Evolutionary conservation across 2,329 filamentous ascomycete species (phyloP).

Genomic region (Venturia carpophila): DNA sequence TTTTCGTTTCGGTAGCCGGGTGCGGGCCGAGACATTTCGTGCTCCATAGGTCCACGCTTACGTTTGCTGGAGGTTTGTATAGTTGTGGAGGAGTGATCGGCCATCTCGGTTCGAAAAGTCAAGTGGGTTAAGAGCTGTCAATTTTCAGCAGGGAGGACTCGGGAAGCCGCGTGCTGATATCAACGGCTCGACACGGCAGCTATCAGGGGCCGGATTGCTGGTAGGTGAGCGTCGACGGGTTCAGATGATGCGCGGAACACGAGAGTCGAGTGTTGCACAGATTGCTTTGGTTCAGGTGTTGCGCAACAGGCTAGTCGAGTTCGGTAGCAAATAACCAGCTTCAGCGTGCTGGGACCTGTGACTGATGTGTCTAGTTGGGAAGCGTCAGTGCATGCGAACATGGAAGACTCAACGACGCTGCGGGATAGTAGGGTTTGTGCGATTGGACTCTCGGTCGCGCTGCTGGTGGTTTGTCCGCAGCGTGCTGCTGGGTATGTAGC

Average conservation of each 20-base stretch:
- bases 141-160: conserved; percentile 3
- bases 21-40: conserved; percentile 11
- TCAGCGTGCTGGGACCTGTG: conserved; percentile 8
- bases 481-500: conserved; percentile 7
- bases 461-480: background rate
- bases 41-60: conserved; percentile 19
- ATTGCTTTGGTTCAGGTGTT: conserved; percentile 15
- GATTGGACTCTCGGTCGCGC: background rate
- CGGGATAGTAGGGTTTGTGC: conserved; percentile 10
- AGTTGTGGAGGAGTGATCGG: conserved; percentile 11
- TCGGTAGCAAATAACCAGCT: conserved; percentile 11
- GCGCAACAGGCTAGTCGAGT: conserved; percentile 6
- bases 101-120: background rate
- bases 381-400: conserved; percentile 3
- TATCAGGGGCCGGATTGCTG: background rate
- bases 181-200: background rate
- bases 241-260: conserved; percentile 11
- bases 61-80: conserved; percentile 19
- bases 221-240: conserved; percentile 9
- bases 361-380: conserved; percentile 2
- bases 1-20: conserved; percentile 27
- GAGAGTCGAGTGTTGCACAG: conserved; percentile 10
- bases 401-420: background rate
- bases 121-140: background rate
- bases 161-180: conserved; percentile 10